Evolutionary conservation across 2,329 filamentous ascomycete species (phyloP).

Genomic region (Alternaria ethzedia): DNA sequence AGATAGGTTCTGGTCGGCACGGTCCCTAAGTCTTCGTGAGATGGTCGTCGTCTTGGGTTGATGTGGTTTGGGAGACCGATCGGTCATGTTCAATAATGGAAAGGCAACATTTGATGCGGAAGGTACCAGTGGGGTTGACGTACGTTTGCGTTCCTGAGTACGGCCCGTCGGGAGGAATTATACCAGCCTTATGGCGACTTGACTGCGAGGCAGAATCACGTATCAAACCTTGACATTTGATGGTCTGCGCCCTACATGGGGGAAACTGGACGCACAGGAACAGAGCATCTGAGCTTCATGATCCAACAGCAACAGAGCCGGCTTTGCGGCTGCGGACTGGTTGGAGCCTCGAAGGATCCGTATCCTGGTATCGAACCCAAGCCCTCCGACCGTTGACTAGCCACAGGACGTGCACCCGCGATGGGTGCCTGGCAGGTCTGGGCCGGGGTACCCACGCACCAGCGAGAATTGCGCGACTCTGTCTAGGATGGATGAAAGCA

Average conservation of each 20-base stretch:
- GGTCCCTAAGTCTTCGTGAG: slow-evolving; percentile 46
- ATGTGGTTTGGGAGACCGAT: slow-evolving; percentile 37
- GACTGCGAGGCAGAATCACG: slow-evolving; percentile 43
- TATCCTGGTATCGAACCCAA: slow-evolving; percentile 41
- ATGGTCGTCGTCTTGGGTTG: slow-evolving; percentile 38
- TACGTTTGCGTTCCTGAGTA: slow-evolving; percentile 42
- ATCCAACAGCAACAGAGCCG: slow-evolving; percentile 41
- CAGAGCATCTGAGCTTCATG: slow-evolving; percentile 38
- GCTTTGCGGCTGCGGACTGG: slow-evolving; percentile 46
- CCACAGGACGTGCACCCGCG: slow-evolving; percentile 33
- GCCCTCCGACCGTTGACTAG: slow-evolving; percentile 47
- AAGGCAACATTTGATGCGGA: slow-evolving; percentile 36
- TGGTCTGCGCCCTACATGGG: slow-evolving; percentile 46
- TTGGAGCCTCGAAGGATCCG: slow-evolving; percentile 48
- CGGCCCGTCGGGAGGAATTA: slow-evolving; percentile 29
- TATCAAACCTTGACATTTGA: slow-evolving; percentile 33
- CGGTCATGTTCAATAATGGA: slow-evolving; percentile 43
- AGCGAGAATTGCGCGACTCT: slow-evolving; percentile 29
- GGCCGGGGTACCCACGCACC: slow-evolving; percentile 33
- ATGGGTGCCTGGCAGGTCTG: slow-evolving; percentile 27
- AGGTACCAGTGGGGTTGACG: slow-evolving; percentile 42
- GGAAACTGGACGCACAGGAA: slow-evolving; percentile 42
- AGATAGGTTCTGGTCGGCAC: slow-evolving; percentile 37
- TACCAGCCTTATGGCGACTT: slow-evolving; percentile 40
- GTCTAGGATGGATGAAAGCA: slow-evolving; percentile 9